Base-by-base conservation (phyloP, 2,329 filamentous ascomycete genomes). In the Fusarium haematococcum region DNA sequence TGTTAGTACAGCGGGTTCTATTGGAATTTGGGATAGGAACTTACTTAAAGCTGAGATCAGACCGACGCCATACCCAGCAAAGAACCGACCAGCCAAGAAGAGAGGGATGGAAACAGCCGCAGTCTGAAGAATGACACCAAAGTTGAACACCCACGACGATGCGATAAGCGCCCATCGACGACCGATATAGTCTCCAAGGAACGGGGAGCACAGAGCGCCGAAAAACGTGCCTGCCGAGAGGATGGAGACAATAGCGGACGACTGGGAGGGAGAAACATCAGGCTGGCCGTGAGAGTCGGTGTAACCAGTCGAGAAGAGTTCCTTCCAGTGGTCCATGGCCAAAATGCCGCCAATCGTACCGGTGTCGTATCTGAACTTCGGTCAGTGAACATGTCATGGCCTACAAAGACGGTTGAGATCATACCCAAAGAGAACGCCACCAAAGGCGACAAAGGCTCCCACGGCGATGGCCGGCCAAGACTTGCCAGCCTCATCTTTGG, bases 141-240 rank as follows among this genome's bases (percentile, higher is more conserved):
- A 79, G 68, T 87, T 86, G 84, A 94, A 94, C 68, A 94, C 86
- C 72, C 84, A 83, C 66, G 87, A 89, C 1, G 91, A 89, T 27
- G 85, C 77, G 64, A 94, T 90, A 69, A 95, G 87, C 35, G 87
- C 91, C 43, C 86, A 79, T 23, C 91, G 90, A 75, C 93, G 90
- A 71, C 92, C 92, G 37, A 94, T 86, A 67, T 81, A 83, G 77
- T 94, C 92, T 30, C 89, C 90, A 35, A 94, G 76, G 63, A 90
- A 85, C 18, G 89, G 88, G 0, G 89, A 90, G 25, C 79, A 81
- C 27, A 95, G 86, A 13, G 93, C 89, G 48, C 93, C 93, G 74
- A 94, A 91, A 83, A 95, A 95, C 27, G 93, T 94, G 65, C 93
- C 93, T 37, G 91, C 91, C 1, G 92, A 94, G n/a, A 95, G 87